These are phyloP conservation scores for Vitis amurensis DNA, from an alignment of 164 flowering plant genomes.

Conservation along the genomic window DNA sequence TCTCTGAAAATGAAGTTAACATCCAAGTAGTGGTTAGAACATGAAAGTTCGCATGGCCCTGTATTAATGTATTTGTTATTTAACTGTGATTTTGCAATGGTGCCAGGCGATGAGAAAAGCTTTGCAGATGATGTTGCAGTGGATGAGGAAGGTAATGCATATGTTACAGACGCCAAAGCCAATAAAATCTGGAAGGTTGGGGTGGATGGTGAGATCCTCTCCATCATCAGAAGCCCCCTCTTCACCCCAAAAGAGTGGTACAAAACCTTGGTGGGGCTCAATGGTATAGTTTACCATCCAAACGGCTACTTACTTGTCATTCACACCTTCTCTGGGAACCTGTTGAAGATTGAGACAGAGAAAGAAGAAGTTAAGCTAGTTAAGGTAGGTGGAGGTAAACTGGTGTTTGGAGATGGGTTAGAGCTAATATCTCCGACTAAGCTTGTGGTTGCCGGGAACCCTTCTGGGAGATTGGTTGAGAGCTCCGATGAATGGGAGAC, in stretches of 20 bases:
- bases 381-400: slow-evolving; percentile 46
- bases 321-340: slow-evolving; percentile 59
- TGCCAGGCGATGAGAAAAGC: slow-evolving; percentile 65
- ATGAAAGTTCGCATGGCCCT: no score
- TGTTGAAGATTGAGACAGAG: slow-evolving; percentile 50
- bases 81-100: not conserved
- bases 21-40: no score
- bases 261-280: slow-evolving; percentile 56
- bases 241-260: slow-evolving; percentile 78
- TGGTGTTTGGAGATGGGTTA: slow-evolving; percentile 75
- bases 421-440: slow-evolving; percentile 68
- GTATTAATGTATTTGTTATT: no score
- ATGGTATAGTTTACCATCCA: slow-evolving; percentile 89
- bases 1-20: no score
- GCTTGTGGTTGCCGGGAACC: slow-evolving; percentile 75
- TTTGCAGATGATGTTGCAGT: slow-evolving; percentile 89
- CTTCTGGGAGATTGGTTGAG: slow-evolving; percentile 72
- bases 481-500: slow-evolving; percentile 84
- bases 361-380: slow-evolving; percentile 51
- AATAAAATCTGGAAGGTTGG: slow-evolving; percentile 86
- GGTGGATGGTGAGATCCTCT: slow-evolving; percentile 45
- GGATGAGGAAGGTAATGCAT: slow-evolving; percentile 80
- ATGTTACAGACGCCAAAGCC: slow-evolving; percentile 66
- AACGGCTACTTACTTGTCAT: slow-evolving; percentile 76
- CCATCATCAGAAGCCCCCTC: slow-evolving; percentile 54